Conservation (phyloP, 768 basidiomycete species). For the Steccherinum ochraceum region DNA sequence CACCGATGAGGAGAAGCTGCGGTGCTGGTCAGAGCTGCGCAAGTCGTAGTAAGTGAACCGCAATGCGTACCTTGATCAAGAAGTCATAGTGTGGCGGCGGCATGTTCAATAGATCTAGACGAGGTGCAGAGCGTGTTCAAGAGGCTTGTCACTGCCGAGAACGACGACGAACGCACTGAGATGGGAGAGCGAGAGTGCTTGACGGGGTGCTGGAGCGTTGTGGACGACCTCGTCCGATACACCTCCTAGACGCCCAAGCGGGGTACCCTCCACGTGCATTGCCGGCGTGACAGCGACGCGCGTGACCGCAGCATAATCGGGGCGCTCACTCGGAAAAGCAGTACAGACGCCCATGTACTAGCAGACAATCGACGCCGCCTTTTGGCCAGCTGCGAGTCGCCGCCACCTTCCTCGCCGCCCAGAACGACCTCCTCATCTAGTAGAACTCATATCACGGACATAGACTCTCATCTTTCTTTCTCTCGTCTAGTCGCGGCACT, state of each 20-base stretch:
- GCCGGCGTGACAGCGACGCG: background rate
- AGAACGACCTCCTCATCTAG: too few species aligned
- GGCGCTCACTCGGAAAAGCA: too few species aligned
- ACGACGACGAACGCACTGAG: background rate
- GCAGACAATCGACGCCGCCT: too few species aligned
- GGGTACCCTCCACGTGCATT: background rate
- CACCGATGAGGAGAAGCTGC: constrained; percentile 91
- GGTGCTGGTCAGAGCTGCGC: constrained; percentile 12
- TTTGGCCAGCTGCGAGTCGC: too few species aligned
- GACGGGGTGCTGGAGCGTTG: background rate
- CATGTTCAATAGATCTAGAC: constrained; percentile 34
- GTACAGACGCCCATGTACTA: background rate
- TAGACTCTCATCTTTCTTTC: background rate
- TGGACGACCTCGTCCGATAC: background rate
- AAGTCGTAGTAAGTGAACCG: constrained; percentile 8
- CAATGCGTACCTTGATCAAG: constrained; percentile 71
- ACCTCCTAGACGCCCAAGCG: background rate
- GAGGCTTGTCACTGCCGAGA: background rate
- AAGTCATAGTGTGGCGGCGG: constrained; percentile 96
- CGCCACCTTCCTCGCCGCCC: too few species aligned
- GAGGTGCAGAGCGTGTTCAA: background rate
- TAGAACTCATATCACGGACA: background rate
- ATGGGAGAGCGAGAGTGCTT: background rate
- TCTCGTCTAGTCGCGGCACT: too few species aligned
- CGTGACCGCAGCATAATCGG: too few species aligned